Evolutionary conservation across 371 early-diverging fungal genomes (phyloP).

Genomic region (Circinella umbellata): DNA sequence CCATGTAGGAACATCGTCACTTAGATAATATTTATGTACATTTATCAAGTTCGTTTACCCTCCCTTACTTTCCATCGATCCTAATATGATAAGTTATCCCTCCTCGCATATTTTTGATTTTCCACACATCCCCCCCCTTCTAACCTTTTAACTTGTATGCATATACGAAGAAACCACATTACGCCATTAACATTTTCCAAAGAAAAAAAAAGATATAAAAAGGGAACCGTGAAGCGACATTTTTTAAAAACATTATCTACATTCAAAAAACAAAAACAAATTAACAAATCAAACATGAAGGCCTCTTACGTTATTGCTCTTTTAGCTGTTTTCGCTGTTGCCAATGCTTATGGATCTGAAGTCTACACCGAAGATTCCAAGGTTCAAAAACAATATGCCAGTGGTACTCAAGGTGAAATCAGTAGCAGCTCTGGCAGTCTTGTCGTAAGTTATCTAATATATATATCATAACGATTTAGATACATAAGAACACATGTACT

Average conservation of each 20-base stretch:
- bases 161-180: too few relatives aligned
- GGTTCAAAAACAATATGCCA: not conserved
- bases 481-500: too few relatives aligned
- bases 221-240: not conserved
- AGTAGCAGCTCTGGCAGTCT: not conserved
- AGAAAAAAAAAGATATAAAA: slow-evolving; percentile 4
- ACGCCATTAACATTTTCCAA: too few relatives aligned
- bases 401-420: slow-evolving; percentile 1
- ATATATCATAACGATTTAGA: not conserved
- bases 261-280: not conserved
- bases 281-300: slow-evolving; percentile 17
- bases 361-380: not conserved
- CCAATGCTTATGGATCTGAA: slow-evolving; percentile 5
- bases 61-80: too few relatives aligned
- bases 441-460: slow-evolving; percentile 1
- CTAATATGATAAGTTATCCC: too few relatives aligned
- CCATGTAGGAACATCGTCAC: too few relatives aligned
- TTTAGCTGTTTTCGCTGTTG: slow-evolving; percentile 14
- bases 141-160: too few relatives aligned
- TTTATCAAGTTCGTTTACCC: too few relatives aligned
- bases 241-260: not conserved
- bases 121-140: too few relatives aligned
- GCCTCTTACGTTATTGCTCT: slow-evolving; percentile 19
- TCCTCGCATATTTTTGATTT: too few relatives aligned
- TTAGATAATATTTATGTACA: too few relatives aligned